Evolutionary conservation across 257 asterid species (phyloP), one percentile per base, ranked within the genome.

Genomic region (Primulina tabacum): DNA sequence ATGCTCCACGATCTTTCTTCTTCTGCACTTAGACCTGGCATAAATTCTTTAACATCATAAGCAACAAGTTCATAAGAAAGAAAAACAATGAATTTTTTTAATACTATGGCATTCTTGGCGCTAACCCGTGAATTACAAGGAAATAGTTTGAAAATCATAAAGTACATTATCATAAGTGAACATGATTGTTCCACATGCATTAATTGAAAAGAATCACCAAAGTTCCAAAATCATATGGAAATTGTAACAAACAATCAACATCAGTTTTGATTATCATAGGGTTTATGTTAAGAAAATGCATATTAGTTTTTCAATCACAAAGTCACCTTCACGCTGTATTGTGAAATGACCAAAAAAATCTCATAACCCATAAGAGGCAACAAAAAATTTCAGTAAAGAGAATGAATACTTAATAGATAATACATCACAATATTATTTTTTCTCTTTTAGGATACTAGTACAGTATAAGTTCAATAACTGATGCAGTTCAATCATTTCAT

Each of bases 1-100:
- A 89, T 86, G 87, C 89, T 94, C 99, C 99, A 94, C 60, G 89
- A 60, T 75, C 97, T 87, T 79, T 91, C 98, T 83, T 94, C 98
- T 80, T 94, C 99, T 12, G 87, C 85, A 73, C 90, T 86, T 68
- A 91, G 81, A 33, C 82, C 99, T 91, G 88, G 59, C 35, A 81
- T 35, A 68, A 74, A 73, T 50, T 26, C 26, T 57, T 32, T 21
- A 69, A 30, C 38, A 24, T 58, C 7, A 47, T 40, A 68, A 55
- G 10, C 52, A 56, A 62, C 37, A 68, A 62, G 6, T 47, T 60
- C 56, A 65, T 17, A 8, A 24, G 37, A 8, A 62, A 53, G 35
- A 68, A 58, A 12, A 43, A 12, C 14, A 43, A 12, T 11, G 16
- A 21, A n/a, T 10, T 24, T n/a, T 17, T 17, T 65, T 40, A 21